Conservation (phyloP, 2,329 filamentous ascomycete species). For the Penicillium sp. region DNA sequence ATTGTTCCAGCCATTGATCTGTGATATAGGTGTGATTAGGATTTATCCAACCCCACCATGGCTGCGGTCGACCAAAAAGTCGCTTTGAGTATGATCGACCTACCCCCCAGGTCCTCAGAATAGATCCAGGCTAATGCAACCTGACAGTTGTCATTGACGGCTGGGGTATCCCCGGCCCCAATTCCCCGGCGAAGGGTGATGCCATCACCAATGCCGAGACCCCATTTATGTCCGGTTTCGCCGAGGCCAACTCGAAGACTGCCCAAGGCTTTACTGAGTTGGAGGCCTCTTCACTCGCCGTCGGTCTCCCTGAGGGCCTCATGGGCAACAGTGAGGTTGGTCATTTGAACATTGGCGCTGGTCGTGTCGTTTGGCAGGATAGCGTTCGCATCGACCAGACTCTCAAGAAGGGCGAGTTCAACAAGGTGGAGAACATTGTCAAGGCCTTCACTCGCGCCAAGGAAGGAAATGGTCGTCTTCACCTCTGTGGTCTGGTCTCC, state of each 20-base stretch:
- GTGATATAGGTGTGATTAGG: slow-evolving; percentile 14
- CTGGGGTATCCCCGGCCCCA: slow-evolving; percentile 80
- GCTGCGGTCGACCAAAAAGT: slow-evolving; percentile 63
- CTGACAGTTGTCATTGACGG: slow-evolving; percentile 92
- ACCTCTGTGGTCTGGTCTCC: slow-evolving; percentile 85
- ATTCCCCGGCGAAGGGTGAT: slow-evolving; percentile 82
- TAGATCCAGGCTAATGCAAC: slow-evolving; percentile 14
- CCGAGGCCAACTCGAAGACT: slow-evolving; percentile 59
- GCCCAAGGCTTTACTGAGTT: slow-evolving; percentile 83
- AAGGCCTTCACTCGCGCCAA: slow-evolving; percentile 72
- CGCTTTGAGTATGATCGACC: slow-evolving; percentile 54
- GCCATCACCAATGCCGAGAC: slow-evolving; percentile 91
- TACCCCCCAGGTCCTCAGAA: slow-evolving; percentile 25
- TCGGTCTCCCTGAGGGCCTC: slow-evolving; percentile 89
- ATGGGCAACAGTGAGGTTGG: slow-evolving; percentile 99
- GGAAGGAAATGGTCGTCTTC: slow-evolving; percentile 82
- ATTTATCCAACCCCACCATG: slow-evolving; percentile 46
- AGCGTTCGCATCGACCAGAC: slow-evolving; percentile 93
- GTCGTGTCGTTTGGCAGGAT: slow-evolving; percentile 96
- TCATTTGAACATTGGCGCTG: slow-evolving; percentile 96
- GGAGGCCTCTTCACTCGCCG: slow-evolving; percentile 90
- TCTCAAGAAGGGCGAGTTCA: slow-evolving; percentile 77
- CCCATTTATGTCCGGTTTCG: slow-evolving; percentile 87
- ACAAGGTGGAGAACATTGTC: slow-evolving; percentile 70
- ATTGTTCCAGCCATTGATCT: slow-evolving; percentile 19